These are phyloP conservation scores for Blumeria graminis DNA, from an alignment of 2,329 filamentous ascomycete genomes.

Conservation along the genomic window DNA sequence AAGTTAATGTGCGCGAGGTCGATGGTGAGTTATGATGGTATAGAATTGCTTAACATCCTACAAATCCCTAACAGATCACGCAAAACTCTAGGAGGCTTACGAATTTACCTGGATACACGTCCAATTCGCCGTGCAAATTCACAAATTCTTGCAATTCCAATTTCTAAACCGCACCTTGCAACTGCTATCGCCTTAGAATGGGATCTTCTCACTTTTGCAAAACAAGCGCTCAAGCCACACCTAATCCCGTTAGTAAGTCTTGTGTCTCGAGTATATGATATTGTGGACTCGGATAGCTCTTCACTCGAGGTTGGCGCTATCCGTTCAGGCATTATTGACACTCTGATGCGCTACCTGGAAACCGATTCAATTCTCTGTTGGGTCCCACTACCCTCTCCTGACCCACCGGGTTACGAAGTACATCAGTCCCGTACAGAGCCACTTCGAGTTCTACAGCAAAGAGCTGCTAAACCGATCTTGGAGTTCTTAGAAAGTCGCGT, in stretches of 20 bases:
- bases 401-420: slow-evolving; percentile 21
- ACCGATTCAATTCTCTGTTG: slow-evolving; percentile 89
- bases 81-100: slow-evolving; percentile 13
- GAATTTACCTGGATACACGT: slow-evolving; percentile 52
- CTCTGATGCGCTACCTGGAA: slow-evolving; percentile 63
- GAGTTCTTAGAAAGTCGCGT: slow-evolving; percentile 44
- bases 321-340: slow-evolving; percentile 37
- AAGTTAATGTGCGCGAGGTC: slow-evolving; percentile 45
- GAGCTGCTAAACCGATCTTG: slow-evolving; percentile 45
- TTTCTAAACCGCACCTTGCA: slow-evolving; percentile 57
- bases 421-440: slow-evolving; percentile 25
- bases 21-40: slow-evolving; percentile 24
- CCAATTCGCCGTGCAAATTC: slow-evolving; percentile 62
- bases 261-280: slow-evolving; percentile 60
- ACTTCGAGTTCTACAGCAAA: slow-evolving; percentile 49
- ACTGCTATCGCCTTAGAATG: slow-evolving; percentile 77
- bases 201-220: slow-evolving; percentile 60
- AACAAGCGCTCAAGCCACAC: slow-evolving; percentile 67
- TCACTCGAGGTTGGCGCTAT: slow-evolving; percentile 20
- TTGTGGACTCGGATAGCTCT: slow-evolving; percentile 37
- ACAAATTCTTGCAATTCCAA: slow-evolving; percentile 44
- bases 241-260: slow-evolving; percentile 79
- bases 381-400: slow-evolving; percentile 32
- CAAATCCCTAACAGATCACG: background rate
- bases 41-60: background rate